phyloP scores from a whole-genome alignment of 768 basidiomycete genomes.

The Calocybe gangraenosa region DNA sequence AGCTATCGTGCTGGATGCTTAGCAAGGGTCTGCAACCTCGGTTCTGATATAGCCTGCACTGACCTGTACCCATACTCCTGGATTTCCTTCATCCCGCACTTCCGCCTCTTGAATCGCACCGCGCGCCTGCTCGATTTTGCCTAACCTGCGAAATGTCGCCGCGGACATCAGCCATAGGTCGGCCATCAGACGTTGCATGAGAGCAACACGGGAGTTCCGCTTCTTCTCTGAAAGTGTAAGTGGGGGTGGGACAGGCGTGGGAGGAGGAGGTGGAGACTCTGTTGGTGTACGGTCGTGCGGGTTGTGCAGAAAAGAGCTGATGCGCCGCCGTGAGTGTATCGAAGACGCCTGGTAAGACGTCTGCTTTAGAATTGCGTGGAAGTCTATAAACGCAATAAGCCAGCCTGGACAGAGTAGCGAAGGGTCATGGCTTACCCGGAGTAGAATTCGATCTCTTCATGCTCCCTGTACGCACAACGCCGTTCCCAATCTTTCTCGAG shows the following conservation, averaged over 20 bases:
- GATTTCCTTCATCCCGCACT: constrained; percentile 78
- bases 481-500: constrained; percentile 71
- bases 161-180: constrained; percentile 93
- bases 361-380: constrained; percentile 60
- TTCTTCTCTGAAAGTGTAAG: constrained; percentile 29
- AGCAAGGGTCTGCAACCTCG: not conserved
- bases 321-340: constrained; percentile 73
- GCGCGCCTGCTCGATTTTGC: constrained; percentile 85
- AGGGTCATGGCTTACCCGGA: constrained; percentile 46
- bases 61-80: constrained; percentile 94
- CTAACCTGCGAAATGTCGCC: constrained; percentile 86
- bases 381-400: constrained; percentile 39
- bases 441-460: constrained; percentile 63
- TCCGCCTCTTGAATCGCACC: constrained; percentile 96
- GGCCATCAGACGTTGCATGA: constrained; percentile 67
- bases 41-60: constrained; percentile 1
- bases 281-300: constrained; percentile 31
- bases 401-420: too few relatives aligned
- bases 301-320: constrained; percentile 46
- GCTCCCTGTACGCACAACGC: constrained; percentile 52
- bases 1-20: constrained; percentile 39
- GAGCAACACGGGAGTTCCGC: constrained; percentile 41
- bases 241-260: constrained; percentile 41
- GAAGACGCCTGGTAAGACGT: constrained; percentile 70
- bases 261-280: constrained; percentile 35